Percentiles rank a stretch among this genome's conserved stretches.
Evolutionary conservation across 202 grass and related monocot species (phyloP).

Genomic region (Schoenoplectus triqueter): DNA sequence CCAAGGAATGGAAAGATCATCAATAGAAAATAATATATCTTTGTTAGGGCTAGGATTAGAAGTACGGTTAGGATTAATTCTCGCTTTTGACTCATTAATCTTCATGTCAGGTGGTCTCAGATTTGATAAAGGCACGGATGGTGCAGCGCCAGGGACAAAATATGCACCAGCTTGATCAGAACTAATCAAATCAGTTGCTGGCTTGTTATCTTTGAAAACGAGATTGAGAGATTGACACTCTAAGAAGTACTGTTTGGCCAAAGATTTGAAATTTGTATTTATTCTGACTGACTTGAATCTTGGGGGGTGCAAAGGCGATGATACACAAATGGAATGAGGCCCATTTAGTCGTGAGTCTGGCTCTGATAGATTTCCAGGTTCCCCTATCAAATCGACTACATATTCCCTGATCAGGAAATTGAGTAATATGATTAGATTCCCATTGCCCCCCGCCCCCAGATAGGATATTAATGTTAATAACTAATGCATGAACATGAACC

Average conservation of each 20-base stretch:
- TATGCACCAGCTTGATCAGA: slow-evolving; percentile 49
- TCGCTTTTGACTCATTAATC: slow-evolving; percentile 46
- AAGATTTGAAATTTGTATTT: slow-evolving; percentile 67
- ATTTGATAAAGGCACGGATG: slow-evolving; percentile 54
- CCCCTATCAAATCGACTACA: slow-evolving; percentile 79
- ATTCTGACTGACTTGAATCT: slow-evolving; percentile 74
- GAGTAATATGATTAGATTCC: not conserved
- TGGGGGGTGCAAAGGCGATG: slow-evolving; percentile 86
- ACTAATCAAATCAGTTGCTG: slow-evolving; percentile 38
- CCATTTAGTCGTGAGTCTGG: slow-evolving; percentile 93
- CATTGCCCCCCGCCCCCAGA: not conserved
- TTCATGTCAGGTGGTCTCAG: slow-evolving; percentile 66
- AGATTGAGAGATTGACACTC: slow-evolving; percentile 92
- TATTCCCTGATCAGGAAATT: slow-evolving; percentile 68
- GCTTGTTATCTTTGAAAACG: slow-evolving; percentile 74
- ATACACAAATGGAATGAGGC: slow-evolving; percentile 68
- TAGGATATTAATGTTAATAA: slow-evolving; percentile 14
- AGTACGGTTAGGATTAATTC: slow-evolving; percentile 26
- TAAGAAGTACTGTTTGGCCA: slow-evolving; percentile 89
- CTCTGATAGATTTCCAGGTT: slow-evolving; percentile 74
- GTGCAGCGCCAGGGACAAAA: slow-evolving; percentile 38
- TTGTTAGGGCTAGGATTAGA: slow-evolving; percentile 20
- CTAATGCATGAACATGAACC: slow-evolving; percentile 42
- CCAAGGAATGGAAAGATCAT: slow-evolving; percentile 90
- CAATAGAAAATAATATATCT: slow-evolving; percentile 67